Percentiles rank a stretch among this genome's conserved stretches.
Conservation (phyloP, 768 basidiomycete genomes). For the Pulveroboletus sp. region DNA sequence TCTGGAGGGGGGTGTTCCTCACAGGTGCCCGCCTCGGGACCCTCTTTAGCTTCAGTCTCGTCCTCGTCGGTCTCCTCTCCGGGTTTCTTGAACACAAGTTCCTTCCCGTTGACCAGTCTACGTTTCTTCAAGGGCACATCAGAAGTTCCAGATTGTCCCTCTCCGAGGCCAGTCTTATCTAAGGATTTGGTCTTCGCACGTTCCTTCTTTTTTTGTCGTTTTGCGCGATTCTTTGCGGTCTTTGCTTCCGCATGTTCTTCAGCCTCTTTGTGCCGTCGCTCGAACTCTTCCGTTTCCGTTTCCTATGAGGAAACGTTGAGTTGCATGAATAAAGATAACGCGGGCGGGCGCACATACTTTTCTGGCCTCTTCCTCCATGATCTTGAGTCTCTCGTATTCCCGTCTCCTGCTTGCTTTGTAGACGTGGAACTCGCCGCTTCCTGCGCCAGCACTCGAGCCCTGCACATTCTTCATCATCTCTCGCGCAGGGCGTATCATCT, state of each 20-base stretch:
- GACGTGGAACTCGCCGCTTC: slow-evolving; percentile 97
- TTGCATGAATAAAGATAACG: neutral
- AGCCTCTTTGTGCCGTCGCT: slow-evolving; percentile 63
- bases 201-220: slow-evolving; percentile 89
- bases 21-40: neutral
- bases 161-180: slow-evolving; percentile 28
- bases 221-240: slow-evolving; percentile 93
- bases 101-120: slow-evolving; percentile 74
- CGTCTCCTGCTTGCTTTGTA: slow-evolving; percentile 93
- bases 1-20: slow-evolving; percentile 2
- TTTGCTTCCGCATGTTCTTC: slow-evolving; percentile 76
- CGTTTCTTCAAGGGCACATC: slow-evolving; percentile 69
- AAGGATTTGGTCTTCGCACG: slow-evolving; percentile 46
- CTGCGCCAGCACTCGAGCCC: slow-evolving; percentile 95
- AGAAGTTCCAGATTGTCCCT: slow-evolving; percentile 19
- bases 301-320: slow-evolving; percentile 46
- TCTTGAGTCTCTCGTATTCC: slow-evolving; percentile 91
- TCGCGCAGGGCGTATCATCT: slow-evolving; percentile 71
- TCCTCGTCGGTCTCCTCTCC: slow-evolving; percentile 50
- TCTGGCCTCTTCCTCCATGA: slow-evolving; percentile 78
- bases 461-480: slow-evolving; percentile 99
- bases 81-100: slow-evolving; percentile 53
- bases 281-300: slow-evolving; percentile 66
- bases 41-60: slow-evolving; percentile 35
- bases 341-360: slow-evolving; percentile 52